Percentiles rank a stretch among this genome's conserved stretches.
Conservation (phyloP, 1,139 yeast species). For the Zygosaccharomyces sapae region DNA sequence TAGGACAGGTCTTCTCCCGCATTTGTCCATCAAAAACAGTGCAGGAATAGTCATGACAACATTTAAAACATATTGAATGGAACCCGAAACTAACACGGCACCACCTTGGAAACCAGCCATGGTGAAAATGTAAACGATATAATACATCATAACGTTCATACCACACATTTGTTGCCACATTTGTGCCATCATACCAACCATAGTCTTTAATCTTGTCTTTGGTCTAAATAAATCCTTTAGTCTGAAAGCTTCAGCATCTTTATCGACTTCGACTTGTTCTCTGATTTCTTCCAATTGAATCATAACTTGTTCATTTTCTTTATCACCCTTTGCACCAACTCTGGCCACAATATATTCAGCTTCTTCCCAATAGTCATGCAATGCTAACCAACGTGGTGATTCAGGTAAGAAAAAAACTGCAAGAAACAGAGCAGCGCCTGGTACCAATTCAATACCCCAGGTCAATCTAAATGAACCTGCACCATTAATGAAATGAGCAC, state of each 20-base stretch:
- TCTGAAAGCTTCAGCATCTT: conserved; percentile 38
- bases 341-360: conserved; percentile 50
- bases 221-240: conserved; percentile 48
- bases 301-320: conserved; percentile 49
- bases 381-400: conserved; percentile 64
- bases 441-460: conserved; percentile 54
- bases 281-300: conserved; percentile 58
- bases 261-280: conserved; percentile 48
- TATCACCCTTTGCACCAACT: conserved; percentile 53
- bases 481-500: conserved; percentile 45
- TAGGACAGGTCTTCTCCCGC: conserved; percentile 48
- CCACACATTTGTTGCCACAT: conserved; percentile 73
- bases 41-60: conserved; percentile 47
- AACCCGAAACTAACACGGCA: conserved; percentile 34
- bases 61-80: conserved; percentile 48
- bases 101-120: conserved; percentile 53
- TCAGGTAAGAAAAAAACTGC: conserved; percentile 52
- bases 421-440: conserved; percentile 45
- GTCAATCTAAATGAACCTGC: conserved; percentile 47
- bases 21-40: conserved; percentile 43
- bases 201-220: conserved; percentile 48
- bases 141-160: conserved; percentile 63
- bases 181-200: conserved; percentile 56
- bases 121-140: conserved; percentile 53
- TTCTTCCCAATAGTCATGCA: conserved; percentile 62